A percentile compares a stretch with the other conserved stretches of the same genome.
Evolutionary conservation across 768 basidiomycete genomes (phyloP).

Genomic region (Leccinum barrowsii): DNA sequence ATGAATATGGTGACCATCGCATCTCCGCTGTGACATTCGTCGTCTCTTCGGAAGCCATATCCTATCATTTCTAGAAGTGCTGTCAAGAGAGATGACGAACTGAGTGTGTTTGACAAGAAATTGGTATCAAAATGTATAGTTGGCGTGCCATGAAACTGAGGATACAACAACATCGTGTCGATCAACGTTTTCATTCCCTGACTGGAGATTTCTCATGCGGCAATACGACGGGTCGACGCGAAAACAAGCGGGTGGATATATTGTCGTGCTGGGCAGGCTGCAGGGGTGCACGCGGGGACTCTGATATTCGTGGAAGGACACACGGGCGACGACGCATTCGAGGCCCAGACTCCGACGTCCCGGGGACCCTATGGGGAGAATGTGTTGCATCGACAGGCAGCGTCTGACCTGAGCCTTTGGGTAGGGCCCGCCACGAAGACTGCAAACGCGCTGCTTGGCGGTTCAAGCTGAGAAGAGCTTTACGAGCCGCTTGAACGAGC

Average conservation of each 20-base stretch:
- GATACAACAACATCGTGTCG: background rate
- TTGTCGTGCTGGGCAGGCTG: background rate
- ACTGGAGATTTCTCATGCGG: background rate
- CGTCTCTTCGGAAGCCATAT: too few species aligned
- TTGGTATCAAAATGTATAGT: background rate
- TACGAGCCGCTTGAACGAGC: constrained; percentile 22
- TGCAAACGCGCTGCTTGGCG: constrained; percentile 8
- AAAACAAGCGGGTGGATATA: constrained; percentile 1
- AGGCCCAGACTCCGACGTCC: background rate
- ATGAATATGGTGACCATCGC: too few species aligned
- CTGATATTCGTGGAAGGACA: background rate
- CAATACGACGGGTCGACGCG: background rate
- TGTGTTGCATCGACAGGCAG: background rate
- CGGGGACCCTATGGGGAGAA: background rate
- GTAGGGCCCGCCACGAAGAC: constrained; percentile 12
- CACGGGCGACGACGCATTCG: background rate
- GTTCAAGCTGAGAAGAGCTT: constrained; percentile 14
- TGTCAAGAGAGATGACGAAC: background rate
- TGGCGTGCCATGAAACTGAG: background rate
- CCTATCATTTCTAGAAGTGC: too few species aligned
- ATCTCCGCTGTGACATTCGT: too few species aligned
- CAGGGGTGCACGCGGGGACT: background rate
- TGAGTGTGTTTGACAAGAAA: background rate
- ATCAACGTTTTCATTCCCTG: background rate
- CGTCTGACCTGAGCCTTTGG: background rate